Evolutionary conservation across 1,284 basidiomycete genomes (phyloP).

Genomic region (Apiotrichum brassicae): DNA sequence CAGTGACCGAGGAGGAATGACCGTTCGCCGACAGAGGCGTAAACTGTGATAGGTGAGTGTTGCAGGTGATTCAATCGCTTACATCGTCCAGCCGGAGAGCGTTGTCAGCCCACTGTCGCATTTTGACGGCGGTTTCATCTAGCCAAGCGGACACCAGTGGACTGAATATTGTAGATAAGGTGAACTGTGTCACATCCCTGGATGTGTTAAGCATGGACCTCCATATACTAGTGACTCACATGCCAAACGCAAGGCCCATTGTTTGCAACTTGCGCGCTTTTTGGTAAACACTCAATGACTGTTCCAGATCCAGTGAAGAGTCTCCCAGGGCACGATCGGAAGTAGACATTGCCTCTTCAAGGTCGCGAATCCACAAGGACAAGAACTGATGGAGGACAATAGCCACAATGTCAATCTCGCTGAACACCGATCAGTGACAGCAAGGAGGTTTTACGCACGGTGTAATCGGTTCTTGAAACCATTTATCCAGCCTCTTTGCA

Average conservation of each 20-base stretch:
- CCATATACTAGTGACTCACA: constrained; percentile 26
- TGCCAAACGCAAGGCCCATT: constrained; percentile 68
- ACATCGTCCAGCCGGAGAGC: constrained; percentile 84
- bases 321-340: constrained; percentile 7
- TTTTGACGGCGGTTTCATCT: constrained; percentile 80
- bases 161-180: constrained; percentile 71
- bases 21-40: constrained; percentile 74
- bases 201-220: not conserved
- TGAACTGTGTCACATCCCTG: constrained; percentile 49
- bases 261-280: constrained; percentile 55
- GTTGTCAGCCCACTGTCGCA: constrained; percentile 86
- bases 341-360: constrained; percentile 55
- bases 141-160: constrained; percentile 87
- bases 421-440: constrained; percentile 31
- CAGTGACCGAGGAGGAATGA: constrained; percentile 92
- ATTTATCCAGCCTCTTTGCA: constrained; percentile 67
- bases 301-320: constrained; percentile 73
- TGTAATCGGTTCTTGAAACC: constrained; percentile 73
- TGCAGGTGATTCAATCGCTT: constrained; percentile 10
- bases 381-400: constrained; percentile 66
- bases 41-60: constrained; percentile 51
- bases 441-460: constrained; percentile 52
- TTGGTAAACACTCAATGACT: constrained; percentile 79
- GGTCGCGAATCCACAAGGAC: constrained; percentile 67
- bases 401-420: constrained; percentile 71